Base-by-base conservation (phyloP, 2,329 filamentous ascomycete species). In the Cordyceps farinosa region DNA sequence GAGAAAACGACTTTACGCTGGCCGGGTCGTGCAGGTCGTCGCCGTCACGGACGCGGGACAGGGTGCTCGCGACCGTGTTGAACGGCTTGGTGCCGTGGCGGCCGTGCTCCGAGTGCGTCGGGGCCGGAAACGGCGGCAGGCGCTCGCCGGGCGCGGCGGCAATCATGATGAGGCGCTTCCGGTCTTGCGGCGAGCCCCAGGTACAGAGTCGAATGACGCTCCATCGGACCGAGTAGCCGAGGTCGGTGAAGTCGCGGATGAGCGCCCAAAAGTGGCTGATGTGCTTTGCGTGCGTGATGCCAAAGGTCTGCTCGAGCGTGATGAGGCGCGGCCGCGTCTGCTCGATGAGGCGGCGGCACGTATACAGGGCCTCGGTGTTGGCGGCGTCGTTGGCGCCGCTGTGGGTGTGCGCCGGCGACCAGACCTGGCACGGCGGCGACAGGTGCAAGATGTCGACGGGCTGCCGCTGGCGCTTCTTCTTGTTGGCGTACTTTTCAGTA, bases 221-320 rank as follows among this genome's bases (percentile, higher is more conserved):
- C 89, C 90, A 95, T 2, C 87, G 79, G 0, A 94, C 78, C 0
- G 87, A 91, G 71, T 90, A 96, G 1, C 86, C 85, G 32, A 81
- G 74, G 3, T 82, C 75, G 0, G 89, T 86, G 60, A 93, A 87
- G 38, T 87, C 84, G 32, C 82, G 77, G 3, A 95, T 76, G 0
- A 93, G 73, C 0, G 79, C 75, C 45, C 82, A 78, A 53, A 92
- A 87, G 59, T 83, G 87, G 0, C 77, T 74, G 11, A 76, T 72
- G 61, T 88, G 86, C 0, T 79, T 74, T 0, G 82, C 74, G 29
- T 80, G 77, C 0, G 84, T 73, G 1, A 96, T 81, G 0, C 90
- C 91, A 59, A 85, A 87, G 0, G 91, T 93, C 70, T 96, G 89
- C 69, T 96, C 92, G 0, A 96, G 77, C 0, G 91, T 96, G 1